phyloP scores from a whole-genome alignment of 805 yeast species.

The Gaillardinia entomophila region DNA sequence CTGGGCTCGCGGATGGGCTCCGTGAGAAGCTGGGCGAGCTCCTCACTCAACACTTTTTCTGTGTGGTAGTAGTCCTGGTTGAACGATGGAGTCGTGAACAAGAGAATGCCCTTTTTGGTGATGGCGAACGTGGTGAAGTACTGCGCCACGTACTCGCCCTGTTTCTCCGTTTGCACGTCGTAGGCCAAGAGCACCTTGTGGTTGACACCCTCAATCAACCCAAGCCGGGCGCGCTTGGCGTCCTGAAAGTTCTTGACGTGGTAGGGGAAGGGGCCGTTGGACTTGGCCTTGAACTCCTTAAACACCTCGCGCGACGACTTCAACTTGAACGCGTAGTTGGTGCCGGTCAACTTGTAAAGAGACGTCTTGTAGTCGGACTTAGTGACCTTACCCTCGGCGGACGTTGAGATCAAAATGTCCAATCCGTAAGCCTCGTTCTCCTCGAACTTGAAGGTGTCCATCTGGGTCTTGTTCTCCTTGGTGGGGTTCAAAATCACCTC shows the following conservation, averaged over 20 bases:
- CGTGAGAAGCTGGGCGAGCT: conserved; percentile 39
- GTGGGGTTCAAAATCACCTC: conserved; percentile 72
- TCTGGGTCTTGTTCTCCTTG: conserved; percentile 57
- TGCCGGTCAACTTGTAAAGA: conserved; percentile 67
- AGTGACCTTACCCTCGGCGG: conserved; percentile 62
- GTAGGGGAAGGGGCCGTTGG: conserved; percentile 60
- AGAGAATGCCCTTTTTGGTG: conserved; percentile 67
- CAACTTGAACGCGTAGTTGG: conserved; percentile 61
- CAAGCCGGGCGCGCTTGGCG: conserved; percentile 67
- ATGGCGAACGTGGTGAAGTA: conserved; percentile 70
- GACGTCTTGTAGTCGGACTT: conserved; percentile 57
- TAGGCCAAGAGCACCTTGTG: conserved; percentile 64
- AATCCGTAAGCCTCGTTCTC: conserved; percentile 75
- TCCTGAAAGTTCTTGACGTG: conserved; percentile 61
- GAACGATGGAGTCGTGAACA: conserved; percentile 53
- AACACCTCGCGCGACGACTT: conserved; percentile 63
- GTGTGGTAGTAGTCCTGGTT: conserved; percentile 44
- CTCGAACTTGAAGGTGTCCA: conserved; percentile 61
- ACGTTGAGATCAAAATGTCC: conserved; percentile 62
- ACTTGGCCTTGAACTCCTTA: conserved; percentile 62
- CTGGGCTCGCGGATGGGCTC: conserved; percentile 46
- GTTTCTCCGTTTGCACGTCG: conserved; percentile 63
- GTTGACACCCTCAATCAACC: conserved; percentile 64
- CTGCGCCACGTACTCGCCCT: conserved; percentile 63
- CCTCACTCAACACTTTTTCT: conserved; percentile 53